phyloP scores from a whole-genome alignment of 2,329 filamentous ascomycete species.

The Chrysoporthe puriensis region DNA sequence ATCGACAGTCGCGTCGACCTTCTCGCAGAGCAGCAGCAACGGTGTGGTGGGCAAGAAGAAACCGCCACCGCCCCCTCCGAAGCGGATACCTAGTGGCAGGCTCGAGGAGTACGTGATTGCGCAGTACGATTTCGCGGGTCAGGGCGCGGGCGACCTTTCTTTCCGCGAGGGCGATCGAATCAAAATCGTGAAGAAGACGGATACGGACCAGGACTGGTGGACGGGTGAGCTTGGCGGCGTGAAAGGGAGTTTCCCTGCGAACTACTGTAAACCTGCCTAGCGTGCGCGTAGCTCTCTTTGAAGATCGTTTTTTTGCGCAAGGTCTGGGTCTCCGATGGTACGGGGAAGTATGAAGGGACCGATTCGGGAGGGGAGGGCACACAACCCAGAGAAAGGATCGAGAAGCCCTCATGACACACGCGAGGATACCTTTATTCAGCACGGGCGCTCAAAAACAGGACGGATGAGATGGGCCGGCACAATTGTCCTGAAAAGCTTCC shows the following conservation, averaged over 20 bases:
- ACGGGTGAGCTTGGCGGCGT: conserved; percentile 73
- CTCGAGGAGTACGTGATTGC: conserved; percentile 67
- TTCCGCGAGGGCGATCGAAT: conserved; percentile 81
- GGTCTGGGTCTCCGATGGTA: too few species aligned
- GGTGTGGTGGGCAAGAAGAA: conserved; percentile 69
- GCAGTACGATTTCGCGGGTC: conserved; percentile 74
- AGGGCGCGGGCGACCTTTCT: conserved; percentile 69
- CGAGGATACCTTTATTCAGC: neutral
- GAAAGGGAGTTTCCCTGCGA: conserved; percentile 78
- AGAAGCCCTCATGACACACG: neutral
- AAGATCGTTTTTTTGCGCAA: neutral
- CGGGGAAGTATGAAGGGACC: too few species aligned
- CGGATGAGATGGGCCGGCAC: neutral
- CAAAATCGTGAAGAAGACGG: conserved; percentile 75
- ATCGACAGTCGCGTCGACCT: conserved; percentile 34
- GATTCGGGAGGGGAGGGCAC: too few species aligned
- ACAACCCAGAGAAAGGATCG: too few species aligned
- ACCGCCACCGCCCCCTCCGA: conserved; percentile 71
- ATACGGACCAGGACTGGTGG: conserved; percentile 87
- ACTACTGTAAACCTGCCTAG: conserved; percentile 66
- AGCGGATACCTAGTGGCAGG: conserved; percentile 56
- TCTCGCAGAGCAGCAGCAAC: conserved; percentile 30
- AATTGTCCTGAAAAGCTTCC: neutral
- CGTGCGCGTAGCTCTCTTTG: neutral
- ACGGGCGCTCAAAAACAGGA: neutral